phyloP scores from a whole-genome alignment of 2,329 filamentous ascomycete species.

The Cytospora mali region DNA sequence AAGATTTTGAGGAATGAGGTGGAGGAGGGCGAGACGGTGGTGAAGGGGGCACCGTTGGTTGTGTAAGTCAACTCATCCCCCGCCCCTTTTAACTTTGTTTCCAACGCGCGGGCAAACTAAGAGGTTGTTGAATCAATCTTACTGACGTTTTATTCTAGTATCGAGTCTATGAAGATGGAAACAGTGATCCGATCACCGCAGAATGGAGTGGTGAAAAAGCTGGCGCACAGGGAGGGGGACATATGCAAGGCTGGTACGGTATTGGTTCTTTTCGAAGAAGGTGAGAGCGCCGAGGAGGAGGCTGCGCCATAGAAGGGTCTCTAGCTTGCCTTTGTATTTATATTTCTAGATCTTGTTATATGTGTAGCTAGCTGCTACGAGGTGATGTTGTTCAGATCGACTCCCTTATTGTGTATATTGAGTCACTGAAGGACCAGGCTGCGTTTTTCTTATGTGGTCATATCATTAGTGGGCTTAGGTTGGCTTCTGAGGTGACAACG shows the following conservation, averaged over 20 bases:
- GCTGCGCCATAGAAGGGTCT: background rate
- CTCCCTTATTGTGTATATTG: too few species aligned
- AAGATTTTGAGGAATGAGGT: constrained; percentile 93
- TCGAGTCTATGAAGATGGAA: constrained; percentile 91
- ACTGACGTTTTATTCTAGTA: constrained; percentile 45
- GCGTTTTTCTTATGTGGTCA: too few species aligned
- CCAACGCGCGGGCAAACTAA: background rate
- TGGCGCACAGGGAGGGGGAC: constrained; percentile 76
- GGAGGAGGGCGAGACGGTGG: constrained; percentile 75
- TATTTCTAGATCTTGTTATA: too few species aligned
- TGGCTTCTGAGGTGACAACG: too few species aligned
- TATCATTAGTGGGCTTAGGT: too few species aligned
- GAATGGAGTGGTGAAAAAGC: constrained; percentile 68
- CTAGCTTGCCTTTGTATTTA: background rate
- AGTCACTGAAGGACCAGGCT: too few species aligned
- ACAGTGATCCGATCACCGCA: constrained; percentile 80
- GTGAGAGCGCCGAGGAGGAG: background rate
- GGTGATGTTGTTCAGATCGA: background rate
- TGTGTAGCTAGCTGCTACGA: background rate
- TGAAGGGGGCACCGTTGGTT: constrained; percentile 83
- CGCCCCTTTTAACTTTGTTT: background rate
- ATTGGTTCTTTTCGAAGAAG: constrained; percentile 28
- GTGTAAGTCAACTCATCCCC: constrained; percentile 63
- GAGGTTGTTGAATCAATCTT: background rate
- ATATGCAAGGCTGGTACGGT: constrained; percentile 39